Percentiles rank a stretch among this genome's conserved stretches.
phyloP scores from a whole-genome alignment of 2,329 filamentous ascomycete genomes.

The Ophioceras dolichostomum region DNA sequence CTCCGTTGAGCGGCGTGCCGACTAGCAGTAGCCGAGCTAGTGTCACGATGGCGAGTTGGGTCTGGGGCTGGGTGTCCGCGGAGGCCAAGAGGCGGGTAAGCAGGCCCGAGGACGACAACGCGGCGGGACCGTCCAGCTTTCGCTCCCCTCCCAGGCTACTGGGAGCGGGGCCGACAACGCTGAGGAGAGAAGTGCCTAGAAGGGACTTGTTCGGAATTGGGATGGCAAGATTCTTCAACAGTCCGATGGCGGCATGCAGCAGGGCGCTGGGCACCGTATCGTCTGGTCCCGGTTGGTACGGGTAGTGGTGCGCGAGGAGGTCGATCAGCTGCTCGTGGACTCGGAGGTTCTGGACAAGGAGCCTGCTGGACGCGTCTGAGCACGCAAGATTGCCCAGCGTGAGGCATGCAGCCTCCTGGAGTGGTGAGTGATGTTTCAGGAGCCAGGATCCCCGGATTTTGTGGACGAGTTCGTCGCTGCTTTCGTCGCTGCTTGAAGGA shows the following conservation, averaged over 20 bases:
- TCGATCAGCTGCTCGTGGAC: conserved; percentile 29
- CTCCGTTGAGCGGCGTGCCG: conserved; percentile 38
- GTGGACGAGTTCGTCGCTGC: conserved; percentile 8
- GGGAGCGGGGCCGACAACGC: no score
- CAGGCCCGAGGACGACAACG: conserved; percentile 11
- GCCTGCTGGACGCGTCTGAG: conserved; percentile 38
- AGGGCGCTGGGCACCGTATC: conserved; percentile 18
- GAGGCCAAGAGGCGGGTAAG: conserved; percentile 42
- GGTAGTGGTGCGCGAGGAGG: conserved; percentile 25
- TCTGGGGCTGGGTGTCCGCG: conserved; percentile 35
- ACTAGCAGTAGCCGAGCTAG: conserved; percentile 44
- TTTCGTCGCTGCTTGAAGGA: conserved; percentile 9
- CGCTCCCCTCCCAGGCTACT: no score
- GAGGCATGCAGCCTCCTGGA: conserved; percentile 42
- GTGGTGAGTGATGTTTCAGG: not conserved
- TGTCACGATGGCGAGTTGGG: conserved; percentile 48
- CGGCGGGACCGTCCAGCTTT: conserved; percentile 9
- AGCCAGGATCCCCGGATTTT: not conserved
- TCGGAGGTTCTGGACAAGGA: conserved; percentile 34
- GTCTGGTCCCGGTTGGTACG: conserved; percentile 15
- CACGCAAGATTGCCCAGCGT: conserved; percentile 50
- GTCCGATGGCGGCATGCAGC: conserved; percentile 43
- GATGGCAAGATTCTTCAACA: conserved; percentile 54
- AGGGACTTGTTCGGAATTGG: conserved; percentile 38
- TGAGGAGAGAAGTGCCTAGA: conserved; percentile 34